phyloP scores from a whole-genome alignment of 2,329 filamentous ascomycete genomes.

The Xylariaceae sp. region DNA sequence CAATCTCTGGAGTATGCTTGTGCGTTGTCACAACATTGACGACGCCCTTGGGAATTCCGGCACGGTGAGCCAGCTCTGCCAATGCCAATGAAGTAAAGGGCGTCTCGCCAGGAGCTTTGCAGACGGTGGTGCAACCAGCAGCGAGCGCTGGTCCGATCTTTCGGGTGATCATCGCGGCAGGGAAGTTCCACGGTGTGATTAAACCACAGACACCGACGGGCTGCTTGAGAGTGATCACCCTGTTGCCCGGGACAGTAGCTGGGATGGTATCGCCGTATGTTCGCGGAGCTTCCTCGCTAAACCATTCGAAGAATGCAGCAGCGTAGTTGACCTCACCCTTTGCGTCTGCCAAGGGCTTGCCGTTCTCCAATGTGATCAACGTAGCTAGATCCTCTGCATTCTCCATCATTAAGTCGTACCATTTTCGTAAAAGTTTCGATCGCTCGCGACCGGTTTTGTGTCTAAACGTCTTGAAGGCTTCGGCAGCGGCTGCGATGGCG shows the following conservation, averaged over 20 bases:
- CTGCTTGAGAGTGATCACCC: conserved; percentile 76
- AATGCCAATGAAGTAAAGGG: conserved; percentile 87
- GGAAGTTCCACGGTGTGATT: conserved; percentile 90
- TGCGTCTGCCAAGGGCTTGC: conserved; percentile 76
- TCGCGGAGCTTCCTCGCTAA: conserved; percentile 73
- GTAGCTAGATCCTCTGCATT: conserved; percentile 78
- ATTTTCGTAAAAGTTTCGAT: conserved; percentile 70
- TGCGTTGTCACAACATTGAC: conserved; percentile 83
- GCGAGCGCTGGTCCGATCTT: conserved; percentile 75
- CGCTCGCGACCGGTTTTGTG: conserved; percentile 72
- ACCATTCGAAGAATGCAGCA: conserved; percentile 77
- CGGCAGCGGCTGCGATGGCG: conserved; percentile 80
- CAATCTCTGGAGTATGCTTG: conserved; percentile 76
- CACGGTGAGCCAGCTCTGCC: conserved; percentile 80
- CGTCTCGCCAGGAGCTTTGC: conserved; percentile 88
- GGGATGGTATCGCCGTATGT: conserved; percentile 74
- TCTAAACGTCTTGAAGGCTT: conserved; percentile 70
- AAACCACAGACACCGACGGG: conserved; percentile 80
- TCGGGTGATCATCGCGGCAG: conserved; percentile 71
- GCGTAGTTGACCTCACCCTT: conserved; percentile 71
- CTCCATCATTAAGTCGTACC: conserved; percentile 77
- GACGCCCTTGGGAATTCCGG: conserved; percentile 86
- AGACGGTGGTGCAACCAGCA: conserved; percentile 92
- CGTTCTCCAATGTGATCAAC: conserved; percentile 87
- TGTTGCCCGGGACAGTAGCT: conserved; percentile 66